Conservation (phyloP, 176 grass and related monocot species). For the Thinopyrum elongatum region DNA sequence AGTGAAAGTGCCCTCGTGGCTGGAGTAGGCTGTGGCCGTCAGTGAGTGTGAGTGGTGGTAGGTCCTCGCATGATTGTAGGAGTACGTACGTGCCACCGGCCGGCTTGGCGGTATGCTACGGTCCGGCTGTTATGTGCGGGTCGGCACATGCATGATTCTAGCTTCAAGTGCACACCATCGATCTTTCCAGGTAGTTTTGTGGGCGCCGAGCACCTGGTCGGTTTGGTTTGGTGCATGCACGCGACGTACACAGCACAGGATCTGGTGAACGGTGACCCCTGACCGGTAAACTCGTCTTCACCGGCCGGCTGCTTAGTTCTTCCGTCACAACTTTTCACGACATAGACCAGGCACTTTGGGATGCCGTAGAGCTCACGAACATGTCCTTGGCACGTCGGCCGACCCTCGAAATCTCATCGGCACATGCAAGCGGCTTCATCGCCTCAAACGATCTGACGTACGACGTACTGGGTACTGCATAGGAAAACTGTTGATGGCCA, state of each 20-base stretch:
- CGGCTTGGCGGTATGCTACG: background rate
- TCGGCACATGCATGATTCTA: slow-evolving; percentile 39
- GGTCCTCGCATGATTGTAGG: background rate
- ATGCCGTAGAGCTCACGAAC: background rate
- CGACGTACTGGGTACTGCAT: background rate
- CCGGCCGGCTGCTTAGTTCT: background rate
- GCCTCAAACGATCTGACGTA: background rate
- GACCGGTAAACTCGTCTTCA: background rate
- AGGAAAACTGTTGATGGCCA: background rate
- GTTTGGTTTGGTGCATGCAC: background rate
- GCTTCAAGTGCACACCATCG: slow-evolving; percentile 41
- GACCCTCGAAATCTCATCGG: background rate
- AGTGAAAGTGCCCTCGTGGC: background rate
- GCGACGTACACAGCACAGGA: background rate
- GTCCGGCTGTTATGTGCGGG: background rate
- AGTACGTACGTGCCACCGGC: background rate
- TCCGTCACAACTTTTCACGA: background rate
- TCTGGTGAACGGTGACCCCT: background rate
- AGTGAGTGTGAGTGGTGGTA: background rate
- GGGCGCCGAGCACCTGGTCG: slow-evolving; percentile 9
- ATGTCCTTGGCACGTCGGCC: background rate
- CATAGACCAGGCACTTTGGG: background rate
- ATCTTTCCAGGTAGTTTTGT: background rate
- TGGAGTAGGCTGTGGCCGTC: too few relatives aligned
- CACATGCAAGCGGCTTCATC: background rate